Evolutionary conservation across 2,329 filamentous ascomycete genomes (phyloP), one percentile per base, ranked within the genome.

Genomic region (Ascomycota sp.): DNA sequence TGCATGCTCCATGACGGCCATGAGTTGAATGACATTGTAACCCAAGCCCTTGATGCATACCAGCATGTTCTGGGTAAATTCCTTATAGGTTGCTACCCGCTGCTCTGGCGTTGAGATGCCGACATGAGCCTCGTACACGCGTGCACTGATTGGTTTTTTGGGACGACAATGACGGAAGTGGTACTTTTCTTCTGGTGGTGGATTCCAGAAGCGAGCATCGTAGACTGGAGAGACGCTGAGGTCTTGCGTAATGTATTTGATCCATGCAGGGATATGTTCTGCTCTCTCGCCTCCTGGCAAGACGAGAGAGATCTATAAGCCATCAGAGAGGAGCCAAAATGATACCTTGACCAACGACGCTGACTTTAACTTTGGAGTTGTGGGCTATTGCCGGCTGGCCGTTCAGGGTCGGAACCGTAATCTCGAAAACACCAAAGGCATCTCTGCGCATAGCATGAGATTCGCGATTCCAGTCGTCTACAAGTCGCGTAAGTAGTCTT

Each of bases 1-100:
- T 29, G 89, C 89, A 55, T 98, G 89, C 50, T 98, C 89, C 86
- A 98, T 98, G 47, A 98, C 66, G 27, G 89, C 89, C 89, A 98
- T 98, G 38, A 98, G 64, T 51, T 98, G 89, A 41, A 98, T 95
- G 32, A 85, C 79, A 48, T 98, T 95, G 61, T 98, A 98, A 25
- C 86, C 89, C 26, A 95, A 62, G 38, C 72, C 61, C 47, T 85
- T 76, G 56, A 98, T 95, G 33, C 86, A 71, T 11, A 86, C 85
- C 7, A 98, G 67, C 65, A 93, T 83, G 51, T 80, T 82, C 44
- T 74, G 65, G 3, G 86, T 95, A 51, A 98, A 98, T 55, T 98
- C 85, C 52, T 94, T 93, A 67, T 93, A 98, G 6, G 82, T 92
- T 3, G 89, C 72, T 24, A 98, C 83, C 40, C 71, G 75, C 37